A percentile compares a stretch with the other conserved stretches of the same genome.
phyloP scores from a whole-genome alignment of 2,329 filamentous ascomycete genomes.

The Trichoderma sp. region DNA sequence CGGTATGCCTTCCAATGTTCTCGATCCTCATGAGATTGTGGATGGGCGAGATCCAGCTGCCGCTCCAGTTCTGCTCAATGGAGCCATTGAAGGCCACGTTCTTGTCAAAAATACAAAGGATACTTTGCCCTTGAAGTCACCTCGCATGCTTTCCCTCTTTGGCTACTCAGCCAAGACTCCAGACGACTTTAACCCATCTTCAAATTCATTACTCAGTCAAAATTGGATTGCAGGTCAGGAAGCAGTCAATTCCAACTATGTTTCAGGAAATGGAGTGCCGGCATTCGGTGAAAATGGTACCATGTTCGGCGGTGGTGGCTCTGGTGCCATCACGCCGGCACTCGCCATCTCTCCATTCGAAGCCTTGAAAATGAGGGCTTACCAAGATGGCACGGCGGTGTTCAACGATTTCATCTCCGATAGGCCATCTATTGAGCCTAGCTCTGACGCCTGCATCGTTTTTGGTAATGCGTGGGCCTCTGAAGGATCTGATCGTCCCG shows the following conservation, averaged over 20 bases:
- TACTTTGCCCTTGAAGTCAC: conserved; percentile 55
- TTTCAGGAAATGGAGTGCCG: neutral
- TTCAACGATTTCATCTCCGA: conserved; percentile 59
- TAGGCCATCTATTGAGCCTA: conserved; percentile 51
- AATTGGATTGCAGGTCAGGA: conserved; percentile 43
- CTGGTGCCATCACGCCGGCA: conserved; percentile 50
- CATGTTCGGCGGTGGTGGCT: conserved; percentile 47
- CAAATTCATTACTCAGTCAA: conserved; percentile 39
- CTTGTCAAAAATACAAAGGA: conserved; percentile 62
- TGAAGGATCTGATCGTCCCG: conserved; percentile 67
- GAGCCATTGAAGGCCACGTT: conserved; percentile 64
- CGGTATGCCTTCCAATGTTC: conserved; percentile 54
- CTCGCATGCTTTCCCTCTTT: conserved; percentile 58
- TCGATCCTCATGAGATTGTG: conserved; percentile 52
- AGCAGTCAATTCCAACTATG: conserved; percentile 1
- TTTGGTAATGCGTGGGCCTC: conserved; percentile 70
- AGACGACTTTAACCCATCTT: conserved; percentile 44
- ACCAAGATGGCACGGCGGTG: conserved; percentile 57
- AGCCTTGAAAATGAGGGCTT: conserved; percentile 53
- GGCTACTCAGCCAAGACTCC: conserved; percentile 59
- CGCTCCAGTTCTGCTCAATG: conserved; percentile 48
- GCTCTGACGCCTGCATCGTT: conserved; percentile 66
- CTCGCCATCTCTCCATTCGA: conserved; percentile 57
- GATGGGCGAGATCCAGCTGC: conserved; percentile 55
- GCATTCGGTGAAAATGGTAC: conserved; percentile 50